A percentile compares a stretch with the other conserved stretches of the same genome.
Evolutionary conservation across 495 filamentous ascomycete species (phyloP).

Genomic region (Talaromyces adpressus): DNA sequence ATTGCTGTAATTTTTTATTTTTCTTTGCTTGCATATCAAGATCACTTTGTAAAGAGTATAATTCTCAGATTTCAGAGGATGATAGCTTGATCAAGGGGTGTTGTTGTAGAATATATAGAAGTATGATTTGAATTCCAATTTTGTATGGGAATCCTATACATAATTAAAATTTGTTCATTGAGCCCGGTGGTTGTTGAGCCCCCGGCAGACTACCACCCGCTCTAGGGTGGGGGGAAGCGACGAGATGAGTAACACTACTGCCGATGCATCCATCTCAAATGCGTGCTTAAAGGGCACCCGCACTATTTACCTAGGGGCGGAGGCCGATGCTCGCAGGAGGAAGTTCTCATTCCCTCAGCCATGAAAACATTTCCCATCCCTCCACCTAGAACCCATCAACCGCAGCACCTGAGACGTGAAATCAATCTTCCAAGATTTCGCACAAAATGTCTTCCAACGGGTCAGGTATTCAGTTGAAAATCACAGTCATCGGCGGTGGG

Average conservation of each 20-base stretch:
- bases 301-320: neutral
- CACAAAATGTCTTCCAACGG: neutral
- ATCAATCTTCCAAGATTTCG: neutral
- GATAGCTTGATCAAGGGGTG: no score
- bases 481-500: conserved; percentile 12
- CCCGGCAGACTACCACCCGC: no score
- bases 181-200: no score
- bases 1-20: no score
- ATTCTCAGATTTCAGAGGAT: no score
- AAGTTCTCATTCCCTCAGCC: neutral
- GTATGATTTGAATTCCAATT: no score
- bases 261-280: neutral
- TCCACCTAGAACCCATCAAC: neutral
- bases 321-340: neutral
- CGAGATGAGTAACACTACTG: neutral
- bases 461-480: conserved; percentile 11
- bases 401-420: neutral
- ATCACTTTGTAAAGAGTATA: no score
- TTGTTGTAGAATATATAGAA: no score
- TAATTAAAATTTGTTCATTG: no score
- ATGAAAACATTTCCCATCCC: neutral
- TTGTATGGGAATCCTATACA: no score
- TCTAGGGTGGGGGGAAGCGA: no score
- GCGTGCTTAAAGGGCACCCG: neutral
- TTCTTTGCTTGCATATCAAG: no score